These are phyloP conservation scores for Saccharomycopsis oosterbeekiorum DNA, from an alignment of 805 yeast species.

Conservation along the genomic window DNA sequence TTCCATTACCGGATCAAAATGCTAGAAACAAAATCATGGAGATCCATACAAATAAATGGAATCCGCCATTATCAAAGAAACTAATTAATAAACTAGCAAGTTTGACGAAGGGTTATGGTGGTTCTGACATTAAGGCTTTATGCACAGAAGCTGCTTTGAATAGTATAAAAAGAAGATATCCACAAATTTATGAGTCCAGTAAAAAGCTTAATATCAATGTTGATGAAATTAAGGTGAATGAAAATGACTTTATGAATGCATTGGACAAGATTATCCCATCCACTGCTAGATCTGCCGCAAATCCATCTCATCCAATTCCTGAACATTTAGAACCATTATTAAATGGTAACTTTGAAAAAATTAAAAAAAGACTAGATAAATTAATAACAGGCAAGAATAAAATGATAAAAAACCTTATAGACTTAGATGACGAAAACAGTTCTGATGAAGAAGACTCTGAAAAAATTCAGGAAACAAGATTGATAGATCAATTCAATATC, in stretches of 20 bases:
- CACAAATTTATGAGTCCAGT: constrained; percentile 76
- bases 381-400: constrained; percentile 43
- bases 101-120: constrained; percentile 92
- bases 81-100: constrained; percentile 62
- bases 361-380: constrained; percentile 39
- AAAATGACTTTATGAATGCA: constrained; percentile 80
- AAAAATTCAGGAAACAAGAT: constrained; percentile 2
- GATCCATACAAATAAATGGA: constrained; percentile 88
- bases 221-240: constrained; percentile 55
- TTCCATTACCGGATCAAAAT: constrained; percentile 78
- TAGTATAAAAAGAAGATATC: constrained; percentile 84
- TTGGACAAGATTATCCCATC: constrained; percentile 85
- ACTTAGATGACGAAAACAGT: constrained; percentile 14
- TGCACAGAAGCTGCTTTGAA: constrained; percentile 94
- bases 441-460: constrained; percentile 21
- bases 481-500: constrained; percentile 48
- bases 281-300: constrained; percentile 74
- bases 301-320: constrained; percentile 72
- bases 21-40: constrained; percentile 71
- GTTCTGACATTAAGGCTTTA: constrained; percentile 89
- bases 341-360: constrained; percentile 35
- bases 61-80: constrained; percentile 49
- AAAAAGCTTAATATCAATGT: constrained; percentile 72
- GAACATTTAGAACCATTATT: constrained; percentile 58
- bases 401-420: constrained; percentile 15